Evolutionary conservation across 2,329 filamentous ascomycete species (phyloP).

Genomic region (Penicillium sp.): DNA sequence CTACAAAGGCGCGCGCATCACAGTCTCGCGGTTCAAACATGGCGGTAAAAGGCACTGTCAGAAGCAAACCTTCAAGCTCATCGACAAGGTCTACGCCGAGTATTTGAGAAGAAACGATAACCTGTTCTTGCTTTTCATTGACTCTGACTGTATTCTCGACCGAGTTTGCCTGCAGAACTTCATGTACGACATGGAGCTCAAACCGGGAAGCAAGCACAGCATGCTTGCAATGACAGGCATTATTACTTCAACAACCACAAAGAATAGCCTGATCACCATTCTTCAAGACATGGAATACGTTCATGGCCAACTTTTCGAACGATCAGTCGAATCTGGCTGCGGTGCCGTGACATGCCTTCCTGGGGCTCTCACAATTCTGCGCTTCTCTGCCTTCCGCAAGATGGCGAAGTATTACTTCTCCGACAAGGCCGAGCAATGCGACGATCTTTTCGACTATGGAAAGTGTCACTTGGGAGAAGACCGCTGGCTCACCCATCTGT

Average conservation of each 20-base stretch:
- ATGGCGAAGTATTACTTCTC: conserved; percentile 99
- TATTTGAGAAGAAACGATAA: conserved; percentile 89
- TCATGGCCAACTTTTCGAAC: conserved; percentile 93
- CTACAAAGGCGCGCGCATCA: conserved; percentile 81
- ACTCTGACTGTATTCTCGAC: conserved; percentile 95
- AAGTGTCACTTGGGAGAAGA: conserved; percentile 96
- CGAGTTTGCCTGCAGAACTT: conserved; percentile 93
- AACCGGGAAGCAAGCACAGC: conserved; percentile 84
- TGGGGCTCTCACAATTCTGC: conserved; percentile 90
- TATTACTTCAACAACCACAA: conserved; percentile 90
- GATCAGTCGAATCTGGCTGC: conserved; percentile 91
- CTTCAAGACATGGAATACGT: conserved; percentile 98
- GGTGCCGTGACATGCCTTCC: conserved; percentile 93
- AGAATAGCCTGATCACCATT: conserved; percentile 84
- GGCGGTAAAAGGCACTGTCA: conserved; percentile 94
- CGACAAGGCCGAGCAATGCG: conserved; percentile 91
- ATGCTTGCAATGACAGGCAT: conserved; percentile 98
- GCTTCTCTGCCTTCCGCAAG: conserved; percentile 91
- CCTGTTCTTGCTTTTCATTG: conserved; percentile 93
- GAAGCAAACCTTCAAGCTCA: conserved; percentile 88
- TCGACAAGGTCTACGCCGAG: conserved; percentile 86
- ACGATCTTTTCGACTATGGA: conserved; percentile 94
- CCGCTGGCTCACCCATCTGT: conserved; percentile 93
- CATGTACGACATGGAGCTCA: conserved; percentile 97
- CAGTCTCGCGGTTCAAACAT: conserved; percentile 87